Evolutionary conservation across 305 asterid species (phyloP), one percentile per base, ranked within the genome.

Genomic region (Striga hermonthica): DNA sequence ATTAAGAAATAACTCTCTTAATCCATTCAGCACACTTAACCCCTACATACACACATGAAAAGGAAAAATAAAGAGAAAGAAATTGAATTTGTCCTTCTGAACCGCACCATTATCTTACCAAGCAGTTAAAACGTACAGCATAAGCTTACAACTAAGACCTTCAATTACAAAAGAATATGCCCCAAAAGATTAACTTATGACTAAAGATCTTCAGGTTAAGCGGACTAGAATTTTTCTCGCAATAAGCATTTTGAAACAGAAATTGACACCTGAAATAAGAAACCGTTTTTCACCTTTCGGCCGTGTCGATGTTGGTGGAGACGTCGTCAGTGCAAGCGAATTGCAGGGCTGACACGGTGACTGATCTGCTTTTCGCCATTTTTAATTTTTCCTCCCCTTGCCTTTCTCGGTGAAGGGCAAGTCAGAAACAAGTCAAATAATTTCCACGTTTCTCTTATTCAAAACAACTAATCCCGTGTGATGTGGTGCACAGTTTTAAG

Each of bases 261-360:
- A 41, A 49, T 16, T 9, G 5, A 54, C 11, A 35, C 36, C 35
- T 15, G n/a, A 4, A 9, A 22, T 0, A 22, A 22, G 37, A 45
- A 15, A n/a, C n/a, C 4, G 54, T 59, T 39, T 34, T 58, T 43
- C 9, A 93, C 99, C 96, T 86, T 74, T 88, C 96, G 57, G 97
- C 97, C 6, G 81, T 72, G 47, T 80, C 82, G 62, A 93, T 88
- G 83, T 88, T 90, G 78, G 92, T 85, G 68, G 95, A 60, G 67
- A 85, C 74, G 64, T 93, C 96, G 71, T 93, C 97, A 12, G 97
- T 77, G 80, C 99, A 93, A 59, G 95, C 82, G 74, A 93, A 90
- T 57, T 93, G 99, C 68, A 93, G 80, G 64, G 97, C 97, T 7
- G 97, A 78, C 61, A 93, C 97, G 13, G 70, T 73, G 0, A 93